Conservation (phyloP, 352 stramenopile species). For the Globisporangium nunn region DNA sequence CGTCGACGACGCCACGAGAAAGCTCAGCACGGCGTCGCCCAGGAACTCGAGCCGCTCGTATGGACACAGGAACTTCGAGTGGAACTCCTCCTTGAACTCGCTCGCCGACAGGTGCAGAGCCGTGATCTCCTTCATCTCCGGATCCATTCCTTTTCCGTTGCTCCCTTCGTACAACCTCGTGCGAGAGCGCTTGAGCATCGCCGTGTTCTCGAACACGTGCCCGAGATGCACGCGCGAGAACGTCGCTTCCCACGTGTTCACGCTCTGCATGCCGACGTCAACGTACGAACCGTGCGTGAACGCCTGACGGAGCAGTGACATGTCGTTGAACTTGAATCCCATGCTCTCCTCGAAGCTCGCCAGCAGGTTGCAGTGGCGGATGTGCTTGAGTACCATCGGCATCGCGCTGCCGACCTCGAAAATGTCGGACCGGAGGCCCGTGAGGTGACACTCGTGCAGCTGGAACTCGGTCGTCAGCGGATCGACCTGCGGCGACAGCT, state of each 20-base stretch:
- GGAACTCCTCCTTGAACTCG: slow-evolving; percentile 73
- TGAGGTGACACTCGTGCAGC: slow-evolving; percentile 54
- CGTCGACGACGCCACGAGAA: slow-evolving; percentile 69
- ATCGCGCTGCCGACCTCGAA: slow-evolving; percentile 81
- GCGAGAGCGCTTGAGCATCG: slow-evolving; percentile 50
- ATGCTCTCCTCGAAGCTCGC: slow-evolving; percentile 57
- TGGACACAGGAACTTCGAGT: slow-evolving; percentile 68
- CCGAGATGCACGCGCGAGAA: slow-evolving; percentile 66
- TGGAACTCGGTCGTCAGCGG: slow-evolving; percentile 31
- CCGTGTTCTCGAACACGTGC: slow-evolving; percentile 65
- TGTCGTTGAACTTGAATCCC: slow-evolving; percentile 62
- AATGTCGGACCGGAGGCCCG: slow-evolving; percentile 66
- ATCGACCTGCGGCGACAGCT: slow-evolving; percentile 61
- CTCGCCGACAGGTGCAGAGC: slow-evolving; percentile 45
- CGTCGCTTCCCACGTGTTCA: slow-evolving; percentile 74
- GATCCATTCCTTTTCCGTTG: slow-evolving; percentile 23
- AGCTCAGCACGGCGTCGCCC: slow-evolving; percentile 77
- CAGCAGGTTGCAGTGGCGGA: slow-evolving; percentile 67
- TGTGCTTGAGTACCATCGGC: slow-evolving; percentile 81
- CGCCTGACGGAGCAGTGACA: slow-evolving; percentile 68
- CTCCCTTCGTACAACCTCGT: slow-evolving; percentile 29
- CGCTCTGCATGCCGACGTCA: slow-evolving; percentile 78
- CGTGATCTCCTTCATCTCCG: slow-evolving; percentile 40
- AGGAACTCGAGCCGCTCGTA: slow-evolving; percentile 85
- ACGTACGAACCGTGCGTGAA: slow-evolving; percentile 84